Evolutionary conservation across 108 stramenopile genomes (phyloP), one percentile per base, ranked within the genome.

Genomic region (Stephanodiscus triporus): DNA sequence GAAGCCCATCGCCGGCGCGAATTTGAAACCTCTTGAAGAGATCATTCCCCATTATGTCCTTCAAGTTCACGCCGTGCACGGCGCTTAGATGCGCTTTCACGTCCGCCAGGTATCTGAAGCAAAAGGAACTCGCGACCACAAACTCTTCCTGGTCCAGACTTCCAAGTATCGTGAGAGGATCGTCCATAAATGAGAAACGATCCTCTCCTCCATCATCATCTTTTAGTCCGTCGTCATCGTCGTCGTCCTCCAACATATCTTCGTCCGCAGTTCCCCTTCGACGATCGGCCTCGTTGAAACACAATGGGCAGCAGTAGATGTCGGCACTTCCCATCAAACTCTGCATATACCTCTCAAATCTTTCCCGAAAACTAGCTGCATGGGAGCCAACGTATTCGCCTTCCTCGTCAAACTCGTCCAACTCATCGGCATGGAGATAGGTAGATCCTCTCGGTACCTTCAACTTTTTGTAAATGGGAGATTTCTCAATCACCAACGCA

Each of bases 291-390:
- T 87, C 89, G 1, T 64, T 70, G 50, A 90, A 94, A 60, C 93
- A 94, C 49, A 94, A 49, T 6, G 93, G 93, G 58, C 93, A 94
- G 50, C 73, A 84, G 66, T 91, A 94, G 7, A 91, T 40, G 69
- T 94, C 93, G 32, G 73, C 64, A 47, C 72, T 77, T 22, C 93
- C 90, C 93, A 91, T 94, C 23, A 71, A 65, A 20, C 60, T 78
- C 8, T 64, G 59, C 45, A 93, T 64, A 68, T 88, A 91, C 30
- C 83, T 66, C 11, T 85, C 64, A 19, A 91, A 70, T 17, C 79
- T 72, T 0, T 89, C 77, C 27, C 71, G 38, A 64, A 93, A 89
- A 10, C 42, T 71, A 16, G 53, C 67, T 9, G 23, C 29, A 5
- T 22, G 29, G 36, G 27, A 30, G 23, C 78, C 75, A n/a, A 55